These are phyloP conservation scores for Volvariella surrecta DNA, from an alignment of 1,284 basidiomycete genomes.

Conservation along the genomic window DNA sequence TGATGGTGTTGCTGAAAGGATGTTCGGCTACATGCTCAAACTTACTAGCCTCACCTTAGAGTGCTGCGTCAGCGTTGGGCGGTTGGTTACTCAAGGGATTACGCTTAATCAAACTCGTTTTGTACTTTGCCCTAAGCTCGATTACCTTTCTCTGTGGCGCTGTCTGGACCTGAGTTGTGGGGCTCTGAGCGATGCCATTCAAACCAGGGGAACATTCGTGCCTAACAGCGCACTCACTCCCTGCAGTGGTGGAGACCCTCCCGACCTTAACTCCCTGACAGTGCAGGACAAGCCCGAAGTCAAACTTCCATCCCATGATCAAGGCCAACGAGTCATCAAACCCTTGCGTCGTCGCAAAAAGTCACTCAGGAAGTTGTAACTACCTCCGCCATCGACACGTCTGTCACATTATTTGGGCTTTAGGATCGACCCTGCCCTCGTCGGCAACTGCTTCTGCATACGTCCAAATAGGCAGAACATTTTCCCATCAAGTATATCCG, in stretches of 20 bases:
- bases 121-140: constrained; percentile 38
- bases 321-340: too few relatives aligned
- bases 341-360: too few relatives aligned
- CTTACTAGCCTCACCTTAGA: constrained; percentile 26
- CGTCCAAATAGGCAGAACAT: too few relatives aligned
- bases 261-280: constrained; percentile 10
- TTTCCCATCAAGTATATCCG: too few relatives aligned
- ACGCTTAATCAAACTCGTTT: constrained; percentile 13
- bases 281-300: not conserved
- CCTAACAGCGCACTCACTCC: too few relatives aligned
- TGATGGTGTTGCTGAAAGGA: constrained; percentile 16
- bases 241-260: too few relatives aligned
- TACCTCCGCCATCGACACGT: too few relatives aligned
- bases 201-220: constrained; percentile 15
- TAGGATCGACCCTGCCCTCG: too few relatives aligned
- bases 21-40: constrained; percentile 27
- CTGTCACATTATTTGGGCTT: too few relatives aligned
- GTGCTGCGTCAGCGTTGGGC: constrained; percentile 20
- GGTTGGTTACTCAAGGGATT: constrained; percentile 12
- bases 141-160: constrained; percentile 38
- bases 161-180: constrained; percentile 34
- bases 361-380: too few relatives aligned
- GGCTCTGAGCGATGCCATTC: constrained; percentile 25
- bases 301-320: too few relatives aligned
- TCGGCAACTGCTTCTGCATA: too few relatives aligned